Evolutionary conservation across 129 eudicot species (phyloP).

Genomic region (Tagetes erecta): DNA sequence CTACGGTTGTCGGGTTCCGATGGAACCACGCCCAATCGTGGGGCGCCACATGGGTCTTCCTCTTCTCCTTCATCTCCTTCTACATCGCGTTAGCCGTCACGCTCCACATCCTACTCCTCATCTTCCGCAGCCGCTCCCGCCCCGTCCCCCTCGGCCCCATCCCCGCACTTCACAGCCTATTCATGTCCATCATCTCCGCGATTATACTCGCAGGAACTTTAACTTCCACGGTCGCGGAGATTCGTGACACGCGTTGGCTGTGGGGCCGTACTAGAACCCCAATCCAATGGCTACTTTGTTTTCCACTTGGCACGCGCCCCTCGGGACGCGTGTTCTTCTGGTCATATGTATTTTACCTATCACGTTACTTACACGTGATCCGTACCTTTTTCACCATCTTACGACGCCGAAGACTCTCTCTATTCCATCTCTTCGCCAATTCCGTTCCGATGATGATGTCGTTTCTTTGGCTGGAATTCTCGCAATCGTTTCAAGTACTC

Average conservation of each 20-base stretch:
- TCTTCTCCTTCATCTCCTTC: slow-evolving; percentile 43
- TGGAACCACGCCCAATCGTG: slow-evolving; percentile 61
- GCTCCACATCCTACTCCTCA: slow-evolving; percentile 57
- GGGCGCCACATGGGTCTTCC: slow-evolving; percentile 69
- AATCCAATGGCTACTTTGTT: slow-evolving; percentile 68
- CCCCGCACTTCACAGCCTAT: slow-evolving; percentile 65
- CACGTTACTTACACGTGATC: slow-evolving; percentile 56
- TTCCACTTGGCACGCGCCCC: slow-evolving; percentile 79
- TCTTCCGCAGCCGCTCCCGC: slow-evolving; percentile 40
- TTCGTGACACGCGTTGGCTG: slow-evolving; percentile 63
- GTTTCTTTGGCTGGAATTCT: slow-evolving; percentile 63
- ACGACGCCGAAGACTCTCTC: slow-evolving; percentile 44
- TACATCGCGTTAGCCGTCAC: slow-evolving; percentile 38
- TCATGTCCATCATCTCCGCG: slow-evolving; percentile 48
- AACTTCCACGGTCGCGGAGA: slow-evolving; percentile 52
- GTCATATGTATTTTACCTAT: slow-evolving; percentile 66
- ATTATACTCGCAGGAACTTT: slow-evolving; percentile 47
- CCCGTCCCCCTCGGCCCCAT: slow-evolving; percentile 60
- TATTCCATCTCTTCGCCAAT: slow-evolving; percentile 50
- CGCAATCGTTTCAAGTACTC: slow-evolving; percentile 59
- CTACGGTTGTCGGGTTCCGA: slow-evolving; percentile 43
- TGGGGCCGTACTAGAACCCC: slow-evolving; percentile 70
- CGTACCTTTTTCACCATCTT: slow-evolving; percentile 49
- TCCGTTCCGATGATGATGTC: slow-evolving; percentile 58
- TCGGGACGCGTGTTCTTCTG: slow-evolving; percentile 79